Conservation (phyloP, 2,329 filamentous ascomycete genomes). For the Acrodontium crateriforme region DNA sequence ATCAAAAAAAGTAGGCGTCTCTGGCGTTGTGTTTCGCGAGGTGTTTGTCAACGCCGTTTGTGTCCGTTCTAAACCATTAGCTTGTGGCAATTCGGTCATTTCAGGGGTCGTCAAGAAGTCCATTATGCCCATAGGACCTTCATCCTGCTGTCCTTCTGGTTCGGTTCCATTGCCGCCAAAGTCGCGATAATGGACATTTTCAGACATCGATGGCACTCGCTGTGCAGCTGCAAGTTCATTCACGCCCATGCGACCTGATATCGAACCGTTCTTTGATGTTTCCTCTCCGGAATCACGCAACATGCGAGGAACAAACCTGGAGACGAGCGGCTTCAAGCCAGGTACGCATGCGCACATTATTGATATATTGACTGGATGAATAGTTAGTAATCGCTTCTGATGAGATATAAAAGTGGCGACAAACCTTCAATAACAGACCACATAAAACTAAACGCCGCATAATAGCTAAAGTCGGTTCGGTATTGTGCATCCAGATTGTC, state of each 20-base stretch:
- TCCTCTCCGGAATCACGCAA: slow-evolving; percentile 34
- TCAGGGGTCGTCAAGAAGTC: slow-evolving; percentile 41
- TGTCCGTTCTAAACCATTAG: slow-evolving; percentile 23
- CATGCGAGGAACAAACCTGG: slow-evolving; percentile 44
- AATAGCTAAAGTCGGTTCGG: slow-evolving; percentile 48
- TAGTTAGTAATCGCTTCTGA: no score
- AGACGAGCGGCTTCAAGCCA: slow-evolving; percentile 72
- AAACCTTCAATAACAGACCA: slow-evolving; percentile 88
- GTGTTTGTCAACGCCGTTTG: slow-evolving; percentile 28
- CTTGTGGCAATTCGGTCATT: slow-evolving; percentile 15
- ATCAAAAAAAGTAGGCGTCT: slow-evolving; percentile 49
- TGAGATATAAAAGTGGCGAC: no score
- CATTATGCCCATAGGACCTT: slow-evolving; percentile 30
- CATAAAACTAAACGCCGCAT: slow-evolving; percentile 79
- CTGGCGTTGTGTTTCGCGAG: slow-evolving; percentile 21
- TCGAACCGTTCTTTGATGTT: slow-evolving; percentile 19
- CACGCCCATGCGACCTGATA: slow-evolving; percentile 6
- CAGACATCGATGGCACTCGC: slow-evolving; percentile 13
- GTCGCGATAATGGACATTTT: slow-evolving; percentile 13
- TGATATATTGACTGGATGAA: slow-evolving; percentile 80
- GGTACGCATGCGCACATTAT: slow-evolving; percentile 90
- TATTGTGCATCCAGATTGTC: slow-evolving; percentile 24
- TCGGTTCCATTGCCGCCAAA: slow-evolving; percentile 8
- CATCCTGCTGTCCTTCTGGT: slow-evolving; percentile 6
- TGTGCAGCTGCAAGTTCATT: slow-evolving; percentile 12